Conservation (phyloP, 345 rosid species). For the Hibiscus trionum region DNA sequence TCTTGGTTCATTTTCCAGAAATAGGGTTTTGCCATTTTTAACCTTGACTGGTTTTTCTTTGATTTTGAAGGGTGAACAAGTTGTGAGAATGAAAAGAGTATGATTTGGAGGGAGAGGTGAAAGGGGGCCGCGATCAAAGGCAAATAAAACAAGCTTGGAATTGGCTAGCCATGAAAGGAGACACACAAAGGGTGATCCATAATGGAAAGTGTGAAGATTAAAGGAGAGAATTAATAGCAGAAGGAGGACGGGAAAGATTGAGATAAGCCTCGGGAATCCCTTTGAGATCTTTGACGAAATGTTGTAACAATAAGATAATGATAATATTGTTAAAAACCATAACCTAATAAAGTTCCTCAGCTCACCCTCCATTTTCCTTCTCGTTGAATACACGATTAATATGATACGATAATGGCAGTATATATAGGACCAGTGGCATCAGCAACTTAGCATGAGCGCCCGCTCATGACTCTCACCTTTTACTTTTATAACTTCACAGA, state of each 20-base stretch:
- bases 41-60: conserved; percentile 5
- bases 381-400: background rate
- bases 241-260: conserved; percentile 39
- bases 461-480: no score
- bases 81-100: conserved; percentile 38
- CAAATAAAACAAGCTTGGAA: conserved; percentile 53
- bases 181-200: conserved; percentile 23
- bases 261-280: conserved; percentile 39
- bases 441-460: no score
- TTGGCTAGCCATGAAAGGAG: conserved; percentile 48
- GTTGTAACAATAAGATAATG: conserved; percentile 41
- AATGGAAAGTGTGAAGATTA: conserved; percentile 25
- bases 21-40: background rate
- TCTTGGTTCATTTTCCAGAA: background rate
- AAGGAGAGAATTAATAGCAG: conserved; percentile 42
- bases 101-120: conserved; percentile 27
- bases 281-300: conserved; percentile 33
- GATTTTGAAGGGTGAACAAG: conserved; percentile 48
- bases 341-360: conserved; percentile 30
- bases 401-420: background rate
- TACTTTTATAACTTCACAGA: no score
- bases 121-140: conserved; percentile 54
- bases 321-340: conserved; percentile 30
- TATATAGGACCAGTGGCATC: background rate
- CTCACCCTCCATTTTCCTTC: conserved; percentile 16